Evolutionary conservation across 495 filamentous ascomycete species (phyloP).

Genomic region (Aspergillus coremiiformis): DNA sequence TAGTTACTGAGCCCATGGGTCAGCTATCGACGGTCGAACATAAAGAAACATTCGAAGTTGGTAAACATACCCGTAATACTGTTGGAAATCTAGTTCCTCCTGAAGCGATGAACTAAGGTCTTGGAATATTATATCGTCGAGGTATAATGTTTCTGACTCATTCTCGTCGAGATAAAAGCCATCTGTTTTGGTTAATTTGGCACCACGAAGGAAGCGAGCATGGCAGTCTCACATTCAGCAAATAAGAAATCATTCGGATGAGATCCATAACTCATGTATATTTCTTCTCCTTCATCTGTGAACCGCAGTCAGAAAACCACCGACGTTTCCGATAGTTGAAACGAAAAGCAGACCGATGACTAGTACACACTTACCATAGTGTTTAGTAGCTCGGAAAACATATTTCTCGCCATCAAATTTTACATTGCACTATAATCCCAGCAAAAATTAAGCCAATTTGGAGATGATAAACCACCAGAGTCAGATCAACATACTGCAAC

Average conservation of each 20-base stretch:
- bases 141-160: slow-evolving; percentile 54
- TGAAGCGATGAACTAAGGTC: slow-evolving; percentile 39
- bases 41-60: not conserved
- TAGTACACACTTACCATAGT: slow-evolving; percentile 51
- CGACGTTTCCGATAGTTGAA: not conserved
- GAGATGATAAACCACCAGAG: not conserved
- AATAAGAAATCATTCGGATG: slow-evolving; percentile 78
- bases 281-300: slow-evolving; percentile 54
- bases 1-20: slow-evolving; percentile 44
- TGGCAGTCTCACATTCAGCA: slow-evolving; percentile 53
- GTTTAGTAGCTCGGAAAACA: slow-evolving; percentile 46
- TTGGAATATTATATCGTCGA: slow-evolving; percentile 61
- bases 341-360: too few relatives aligned
- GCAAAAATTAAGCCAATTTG: not conserved
- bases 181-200: slow-evolving; percentile 35
- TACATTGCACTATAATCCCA: slow-evolving; percentile 49
- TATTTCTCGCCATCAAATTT: slow-evolving; percentile 52
- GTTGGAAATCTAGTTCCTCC: slow-evolving; percentile 45
- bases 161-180: slow-evolving; percentile 69
- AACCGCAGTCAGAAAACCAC: slow-evolving; percentile 4
- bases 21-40: not conserved
- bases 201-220: not conserved
- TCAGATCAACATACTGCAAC: slow-evolving; percentile 27
- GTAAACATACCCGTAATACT: slow-evolving; percentile 52
- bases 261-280: slow-evolving; percentile 71